Conservation (phyloP, 2,329 filamentous ascomycete genomes). For the Coniosporium uncinatum region DNA sequence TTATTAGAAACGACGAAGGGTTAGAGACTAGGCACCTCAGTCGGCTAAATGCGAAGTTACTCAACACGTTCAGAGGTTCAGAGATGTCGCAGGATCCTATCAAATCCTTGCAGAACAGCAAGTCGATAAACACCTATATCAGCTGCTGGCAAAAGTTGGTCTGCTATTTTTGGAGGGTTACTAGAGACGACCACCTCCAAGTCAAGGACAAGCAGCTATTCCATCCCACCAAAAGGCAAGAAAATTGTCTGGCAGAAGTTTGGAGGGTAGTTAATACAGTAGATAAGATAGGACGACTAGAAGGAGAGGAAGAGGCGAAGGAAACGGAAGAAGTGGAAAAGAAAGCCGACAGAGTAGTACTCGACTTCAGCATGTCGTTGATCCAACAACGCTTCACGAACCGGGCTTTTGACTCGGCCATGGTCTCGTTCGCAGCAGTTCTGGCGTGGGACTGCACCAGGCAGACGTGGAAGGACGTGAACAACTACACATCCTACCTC, state of each 20-base stretch:
- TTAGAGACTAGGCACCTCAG: neutral
- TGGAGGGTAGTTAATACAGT: neutral
- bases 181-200: neutral
- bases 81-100: constrained; percentile 1
- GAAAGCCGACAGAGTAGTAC: neutral
- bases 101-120: neutral
- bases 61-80: neutral
- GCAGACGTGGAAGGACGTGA: neutral
- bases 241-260: neutral
- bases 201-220: neutral
- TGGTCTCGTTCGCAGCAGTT: neutral
- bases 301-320: neutral
- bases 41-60: neutral
- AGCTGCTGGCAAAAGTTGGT: neutral
- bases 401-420: neutral
- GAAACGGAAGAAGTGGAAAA: neutral
- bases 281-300: neutral
- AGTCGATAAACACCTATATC: neutral
- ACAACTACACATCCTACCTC: neutral
- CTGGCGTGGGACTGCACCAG: neutral
- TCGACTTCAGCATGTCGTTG: neutral
- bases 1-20: neutral
- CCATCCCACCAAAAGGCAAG: neutral
- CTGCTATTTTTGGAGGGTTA: neutral
- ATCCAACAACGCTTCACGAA: neutral